Conservation (phyloP, 192 early-diverging fungal species). For the Backusella mclennaniae region DNA sequence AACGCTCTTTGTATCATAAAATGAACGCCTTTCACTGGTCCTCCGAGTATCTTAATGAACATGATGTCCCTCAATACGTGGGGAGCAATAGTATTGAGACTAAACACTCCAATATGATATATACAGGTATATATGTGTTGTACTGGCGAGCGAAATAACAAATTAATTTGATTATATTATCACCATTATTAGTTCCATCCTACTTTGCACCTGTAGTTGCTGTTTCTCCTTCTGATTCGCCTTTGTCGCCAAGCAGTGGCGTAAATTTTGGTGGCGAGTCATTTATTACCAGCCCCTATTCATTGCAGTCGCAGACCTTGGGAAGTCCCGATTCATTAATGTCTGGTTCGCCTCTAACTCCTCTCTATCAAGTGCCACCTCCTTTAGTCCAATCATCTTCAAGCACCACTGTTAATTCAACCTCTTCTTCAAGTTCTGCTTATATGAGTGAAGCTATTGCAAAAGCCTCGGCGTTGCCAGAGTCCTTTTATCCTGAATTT, state of each 20-base stretch:
- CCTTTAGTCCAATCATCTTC: constrained; percentile 22
- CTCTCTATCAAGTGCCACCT: constrained; percentile 24
- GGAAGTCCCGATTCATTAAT: constrained; percentile 27
- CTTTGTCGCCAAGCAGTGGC: background rate
- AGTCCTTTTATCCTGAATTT: constrained; percentile 40
- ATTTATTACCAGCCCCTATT: background rate
- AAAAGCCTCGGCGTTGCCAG: constrained; percentile 39
- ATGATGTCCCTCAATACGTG: background rate
- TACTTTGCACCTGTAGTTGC: constrained; percentile 13
- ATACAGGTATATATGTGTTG: constrained; percentile 9
- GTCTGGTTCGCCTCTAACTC: constrained; percentile 15
- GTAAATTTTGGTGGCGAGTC: background rate
- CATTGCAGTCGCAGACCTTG: constrained; percentile 7
- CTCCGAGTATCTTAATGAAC: constrained; percentile 9
- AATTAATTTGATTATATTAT: background rate
- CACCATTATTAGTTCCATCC: background rate
- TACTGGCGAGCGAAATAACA: background rate
- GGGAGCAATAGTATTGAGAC: background rate
- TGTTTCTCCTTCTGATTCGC: constrained; percentile 2
- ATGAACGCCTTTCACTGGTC: constrained; percentile 13
- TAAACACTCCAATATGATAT: constrained; percentile 8
- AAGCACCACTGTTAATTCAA: constrained; percentile 21
- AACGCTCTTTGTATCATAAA: background rate
- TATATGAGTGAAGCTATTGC: constrained; percentile 37
- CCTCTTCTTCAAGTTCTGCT: constrained; percentile 19